Evolutionary conservation across 371 early-diverging fungal genomes (phyloP), one percentile per base, ranked within the genome.

Genomic region (Catenaria anguillulae): DNA sequence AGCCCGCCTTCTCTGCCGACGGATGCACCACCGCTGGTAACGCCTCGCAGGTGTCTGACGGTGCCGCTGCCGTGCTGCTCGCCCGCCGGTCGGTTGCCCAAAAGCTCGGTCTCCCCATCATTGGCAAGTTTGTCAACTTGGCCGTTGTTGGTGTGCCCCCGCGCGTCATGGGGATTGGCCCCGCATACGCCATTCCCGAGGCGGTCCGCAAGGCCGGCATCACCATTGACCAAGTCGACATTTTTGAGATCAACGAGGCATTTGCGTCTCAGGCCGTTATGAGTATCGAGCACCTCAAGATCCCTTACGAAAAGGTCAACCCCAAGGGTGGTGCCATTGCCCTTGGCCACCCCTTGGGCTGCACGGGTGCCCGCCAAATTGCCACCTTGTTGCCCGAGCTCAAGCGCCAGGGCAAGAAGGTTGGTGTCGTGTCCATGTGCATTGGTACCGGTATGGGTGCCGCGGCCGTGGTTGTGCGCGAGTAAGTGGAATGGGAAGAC

Each of bases 311-410:
- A 63, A 96, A 88, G 83, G 93, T 97, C 66, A 98, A 98, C 80
- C 93, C 92, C 56, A 88, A 92, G 81, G 99, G 99, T 66, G 99
- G 99, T 66, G 94, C 97, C 42, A 97, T 98, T 66, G 96, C 95
- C 33, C 78, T 97, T 62, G 97, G 97, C 59, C 97, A 97, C 76
- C 92, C 83, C 61, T 71, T 88, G 69, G 93, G 90, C 56, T 82
- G 84, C 73, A 96, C 96, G 54, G 98, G 99, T 70, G 93, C 97
- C 29, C 86, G 99, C 69, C 92, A 94, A 74, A 82, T 97, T 66
- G 90, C 96, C 55, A 97, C 97, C 24, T 73, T 97, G 42, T 70
- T 98, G 42, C 86, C 90, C 50, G 95, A 94, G 73, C 81, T 98
- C 72, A 84, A 86, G 78, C 84, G 96, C 61, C 83, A 84, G 64